Evolutionary conservation across 2,329 filamentous ascomycete species (phyloP), one percentile per base, ranked within the genome.

Genomic region (Fusarium annulatum): DNA sequence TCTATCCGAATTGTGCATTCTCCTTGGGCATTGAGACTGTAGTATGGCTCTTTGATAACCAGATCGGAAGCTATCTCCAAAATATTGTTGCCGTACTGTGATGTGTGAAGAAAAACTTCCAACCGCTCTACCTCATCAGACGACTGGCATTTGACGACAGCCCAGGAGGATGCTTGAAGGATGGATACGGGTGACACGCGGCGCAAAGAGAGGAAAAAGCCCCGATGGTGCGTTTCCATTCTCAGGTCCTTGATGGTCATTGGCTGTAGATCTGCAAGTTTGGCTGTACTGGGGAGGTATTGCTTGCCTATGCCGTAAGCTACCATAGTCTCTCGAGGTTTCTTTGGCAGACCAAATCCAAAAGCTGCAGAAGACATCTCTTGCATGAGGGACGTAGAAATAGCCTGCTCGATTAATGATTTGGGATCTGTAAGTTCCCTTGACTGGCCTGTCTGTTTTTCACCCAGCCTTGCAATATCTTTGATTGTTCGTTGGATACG

Each of bases 21-120:
- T 8, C 83, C 84, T 43, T 85, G 77, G 18, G 76, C 77, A 58
- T 81, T 84, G 2, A 83, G 51, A 18, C 85, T 87, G 65, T 87
- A 83, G 62, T 85, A 88, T 0, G 86, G 86, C 68, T 88, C 87
- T 61, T 87, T 88, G 19, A 88, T 74, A 9, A 85, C 39, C 10
- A 87, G 76, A 1, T 80, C 72, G 2, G 79, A 70, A 72, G 75
- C 45, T 63, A 77, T 52, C 80, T 83, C 81, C 10, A 85, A 63
- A 3, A 80, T 49, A 12, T 84, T 82, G 30, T 76, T 48, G 1
- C 80, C 79, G 39, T 56, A 77, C 58, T 30, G 82, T 58, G 69
- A 80, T 68, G 80, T 83, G 45, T 84, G 83, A 26, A 85, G 57
- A 36, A 76, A 81, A 0, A 79, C 21, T 30, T 82, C 80, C 16